A percentile compares a stretch with the other conserved stretches of the same genome.
These are phyloP conservation scores for Globisporangium nunn DNA, from an alignment of 352 stramenopile species.

Conservation along the genomic window DNA sequence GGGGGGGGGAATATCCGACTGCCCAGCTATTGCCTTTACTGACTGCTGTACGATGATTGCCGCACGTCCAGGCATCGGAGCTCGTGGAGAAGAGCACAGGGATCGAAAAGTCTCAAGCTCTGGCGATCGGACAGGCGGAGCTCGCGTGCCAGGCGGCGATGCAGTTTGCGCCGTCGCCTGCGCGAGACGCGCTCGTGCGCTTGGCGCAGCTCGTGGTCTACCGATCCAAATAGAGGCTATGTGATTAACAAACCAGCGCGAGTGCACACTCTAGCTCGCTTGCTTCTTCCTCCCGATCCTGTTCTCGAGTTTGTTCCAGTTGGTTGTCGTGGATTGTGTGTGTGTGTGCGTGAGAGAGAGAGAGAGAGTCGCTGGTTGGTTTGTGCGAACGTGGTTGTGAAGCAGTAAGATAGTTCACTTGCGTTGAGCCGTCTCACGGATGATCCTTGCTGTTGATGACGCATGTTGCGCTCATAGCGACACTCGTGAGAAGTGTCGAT, in stretches of 20 bases:
- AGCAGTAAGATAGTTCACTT: too few species aligned
- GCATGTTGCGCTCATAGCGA: too few species aligned
- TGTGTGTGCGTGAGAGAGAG: too few species aligned
- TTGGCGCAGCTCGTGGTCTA: constrained; percentile 86
- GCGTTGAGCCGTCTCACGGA: too few species aligned
- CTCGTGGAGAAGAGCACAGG: constrained; percentile 89
- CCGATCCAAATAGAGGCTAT: constrained; percentile 75
- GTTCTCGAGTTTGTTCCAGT: not conserved
- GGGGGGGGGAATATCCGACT: not conserved
- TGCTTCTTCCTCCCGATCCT: not conserved
- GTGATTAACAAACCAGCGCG: not conserved
- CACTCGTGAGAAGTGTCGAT: too few species aligned
- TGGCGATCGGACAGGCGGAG: constrained; percentile 96
- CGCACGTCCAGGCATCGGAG: constrained; percentile 52
- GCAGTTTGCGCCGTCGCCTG: constrained; percentile 75
- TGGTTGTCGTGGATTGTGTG: not conserved
- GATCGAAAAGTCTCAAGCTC: constrained; percentile 89
- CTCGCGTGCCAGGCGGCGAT: constrained; percentile 91
- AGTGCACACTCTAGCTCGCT: not conserved
- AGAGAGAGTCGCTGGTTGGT: too few species aligned
- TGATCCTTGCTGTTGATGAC: too few species aligned
- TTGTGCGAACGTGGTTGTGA: too few species aligned
- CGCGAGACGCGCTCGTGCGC: constrained; percentile 78
- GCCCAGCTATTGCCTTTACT: constrained; percentile 12
- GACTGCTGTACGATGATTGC: constrained; percentile 9